Base-by-base conservation (phyloP, 2,329 filamentous ascomycete species). In the Apiospora hydei region DNA sequence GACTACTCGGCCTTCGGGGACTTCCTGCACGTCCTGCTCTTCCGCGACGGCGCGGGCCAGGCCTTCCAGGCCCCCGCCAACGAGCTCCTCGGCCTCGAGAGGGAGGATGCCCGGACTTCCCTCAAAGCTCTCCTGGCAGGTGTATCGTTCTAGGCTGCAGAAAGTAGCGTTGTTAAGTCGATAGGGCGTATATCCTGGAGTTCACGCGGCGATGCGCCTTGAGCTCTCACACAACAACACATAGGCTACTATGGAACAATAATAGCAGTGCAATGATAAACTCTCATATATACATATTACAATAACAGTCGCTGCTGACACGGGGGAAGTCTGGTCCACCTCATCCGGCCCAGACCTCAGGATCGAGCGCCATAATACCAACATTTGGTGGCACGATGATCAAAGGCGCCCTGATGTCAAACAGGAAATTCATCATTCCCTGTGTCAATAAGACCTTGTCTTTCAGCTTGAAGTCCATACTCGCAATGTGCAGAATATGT, bases 1-100 rank as follows among this genome's bases (percentile, higher is more conserved):
- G 84, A 85, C 76, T 84, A 77, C 71, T 78, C 77, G 57, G 76
- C 78, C 3, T 80, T 80, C 67, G 73, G 75, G 0, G 75, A 79
- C 38, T 73, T 80, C 44, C 51, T 80, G 66, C 72, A 73, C 11
- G 71, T 72, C 41, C 76, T 74, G 14, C 51, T 79, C 30, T 78
- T 74, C 69, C 70, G 57, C 24, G 78, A 80, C 43, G 79, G 79
- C 0, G 77, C 77, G n/a, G 75, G 72, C 1, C 69, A 71, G 4
- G 76, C 77, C 0, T 75, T 77, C 0, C 69, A 73, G 66, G 71
- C 76, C 21, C 77, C 73, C 51, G 78, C 76, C 6, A 74, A 76
- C 46, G 72, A 70, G 5, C 43, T 78, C 6, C 75, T 80, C 4
- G 79, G 77, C 3, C 73, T 80, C 11, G 70, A 77, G 53, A 77